Conservation (phyloP, 805 yeast species). For the Peterozyma toletana region DNA sequence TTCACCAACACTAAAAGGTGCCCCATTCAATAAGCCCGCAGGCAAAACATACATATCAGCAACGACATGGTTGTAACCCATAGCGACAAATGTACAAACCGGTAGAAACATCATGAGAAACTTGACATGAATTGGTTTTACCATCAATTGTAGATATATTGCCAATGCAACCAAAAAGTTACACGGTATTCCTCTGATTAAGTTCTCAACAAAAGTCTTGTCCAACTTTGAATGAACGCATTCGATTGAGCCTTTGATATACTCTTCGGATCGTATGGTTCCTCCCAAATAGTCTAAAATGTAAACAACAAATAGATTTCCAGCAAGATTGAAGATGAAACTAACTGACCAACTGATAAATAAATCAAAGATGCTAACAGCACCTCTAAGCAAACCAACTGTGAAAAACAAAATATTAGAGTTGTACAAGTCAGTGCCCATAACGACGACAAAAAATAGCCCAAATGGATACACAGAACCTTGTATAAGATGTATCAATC, state of each 20-base stretch:
- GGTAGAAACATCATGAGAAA: constrained; percentile 58
- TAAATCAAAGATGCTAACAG: constrained; percentile 59
- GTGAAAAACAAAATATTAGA: constrained; percentile 67
- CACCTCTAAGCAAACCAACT: constrained; percentile 63
- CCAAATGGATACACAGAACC: constrained; percentile 67
- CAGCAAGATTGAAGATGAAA: constrained; percentile 59
- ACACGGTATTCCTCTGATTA: constrained; percentile 68
- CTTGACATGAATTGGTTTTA: constrained; percentile 74
- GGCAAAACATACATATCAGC: constrained; percentile 74
- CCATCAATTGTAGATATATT: constrained; percentile 69
- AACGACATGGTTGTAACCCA: constrained; percentile 75
- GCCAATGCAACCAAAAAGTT: constrained; percentile 75
- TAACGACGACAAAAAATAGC: constrained; percentile 61
- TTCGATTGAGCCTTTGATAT: constrained; percentile 39
- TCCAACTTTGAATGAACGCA: constrained; percentile 36
- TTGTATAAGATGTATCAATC: constrained; percentile 45
- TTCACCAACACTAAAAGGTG: constrained; percentile 52
- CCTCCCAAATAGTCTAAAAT: constrained; percentile 54
- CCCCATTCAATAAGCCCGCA: constrained; percentile 62
- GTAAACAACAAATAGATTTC: constrained; percentile 59
- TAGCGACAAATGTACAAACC: constrained; percentile 66
- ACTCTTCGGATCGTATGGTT: constrained; percentile 30
- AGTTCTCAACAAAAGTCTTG: constrained; percentile 50
- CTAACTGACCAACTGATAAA: constrained; percentile 60
- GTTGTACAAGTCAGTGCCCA: constrained; percentile 74